Evolutionary conservation across 139 green algal genomes (phyloP).

Genomic region (Dunaliella primolecta): DNA sequence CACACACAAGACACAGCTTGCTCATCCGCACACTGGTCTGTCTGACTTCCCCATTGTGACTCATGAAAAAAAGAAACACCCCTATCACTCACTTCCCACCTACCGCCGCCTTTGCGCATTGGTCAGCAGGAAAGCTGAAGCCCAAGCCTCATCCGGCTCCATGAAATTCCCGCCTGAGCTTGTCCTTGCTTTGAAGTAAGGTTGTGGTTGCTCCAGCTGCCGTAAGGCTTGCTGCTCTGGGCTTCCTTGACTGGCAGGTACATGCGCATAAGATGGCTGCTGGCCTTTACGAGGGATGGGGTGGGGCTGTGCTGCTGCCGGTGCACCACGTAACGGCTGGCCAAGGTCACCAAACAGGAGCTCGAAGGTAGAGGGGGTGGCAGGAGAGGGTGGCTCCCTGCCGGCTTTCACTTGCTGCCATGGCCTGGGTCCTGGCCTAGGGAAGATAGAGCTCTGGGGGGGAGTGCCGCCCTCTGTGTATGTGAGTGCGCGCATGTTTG

Average conservation of each 20-base stretch:
- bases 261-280: too few species aligned
- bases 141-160: background rate
- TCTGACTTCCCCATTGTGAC: too few species aligned
- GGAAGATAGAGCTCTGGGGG: background rate
- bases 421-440: background rate
- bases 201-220: background rate
- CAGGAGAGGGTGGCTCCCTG: background rate
- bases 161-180: background rate
- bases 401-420: background rate
- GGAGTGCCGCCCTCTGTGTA: background rate
- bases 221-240: background rate
- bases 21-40: too few species aligned
- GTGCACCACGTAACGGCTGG: too few species aligned
- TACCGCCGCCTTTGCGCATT: background rate
- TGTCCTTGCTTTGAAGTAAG: too few species aligned
- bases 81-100: too few species aligned
- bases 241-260: too few species aligned
- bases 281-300: too few species aligned
- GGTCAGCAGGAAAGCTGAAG: background rate
- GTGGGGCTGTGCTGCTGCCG: too few species aligned
- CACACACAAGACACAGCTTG: too few species aligned
- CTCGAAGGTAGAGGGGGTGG: background rate
- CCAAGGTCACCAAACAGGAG: background rate
- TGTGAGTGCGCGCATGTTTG: background rate
- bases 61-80: too few species aligned